phyloP scores from a whole-genome alignment of 2,329 filamentous ascomycete genomes.

The Botrytis aclada region DNA sequence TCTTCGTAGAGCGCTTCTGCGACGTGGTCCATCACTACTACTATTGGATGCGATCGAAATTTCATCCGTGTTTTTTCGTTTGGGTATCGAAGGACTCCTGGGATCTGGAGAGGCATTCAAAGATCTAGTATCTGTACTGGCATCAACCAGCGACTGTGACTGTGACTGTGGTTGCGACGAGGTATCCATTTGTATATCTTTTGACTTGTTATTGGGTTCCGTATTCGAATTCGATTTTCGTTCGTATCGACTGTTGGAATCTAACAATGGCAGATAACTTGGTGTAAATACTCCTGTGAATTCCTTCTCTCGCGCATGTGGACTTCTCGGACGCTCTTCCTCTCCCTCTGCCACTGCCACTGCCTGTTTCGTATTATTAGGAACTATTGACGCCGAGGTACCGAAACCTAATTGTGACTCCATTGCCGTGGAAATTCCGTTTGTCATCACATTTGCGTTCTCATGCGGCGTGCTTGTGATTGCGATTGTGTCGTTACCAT shows the following conservation, averaged over 20 bases:
- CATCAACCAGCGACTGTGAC: conserved; percentile 22
- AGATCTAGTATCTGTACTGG: conserved; percentile 29
- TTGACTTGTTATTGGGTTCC: conserved; percentile 18
- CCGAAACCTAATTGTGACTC: conserved; percentile 6
- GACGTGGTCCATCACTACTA: conserved; percentile 50
- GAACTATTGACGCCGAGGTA: background rate
- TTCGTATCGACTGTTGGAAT: conserved; percentile 39
- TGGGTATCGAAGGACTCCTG: conserved; percentile 29
- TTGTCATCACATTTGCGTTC: conserved; percentile 8
- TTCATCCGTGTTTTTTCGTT: conserved; percentile 37
- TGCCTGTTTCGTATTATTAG: background rate
- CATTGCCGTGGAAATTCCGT: conserved; percentile 1
- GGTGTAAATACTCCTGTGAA: conserved; percentile 63
- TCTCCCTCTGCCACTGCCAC: conserved; percentile 22
- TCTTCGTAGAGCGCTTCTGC: conserved; percentile 57
- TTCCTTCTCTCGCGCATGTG: conserved; percentile 56
- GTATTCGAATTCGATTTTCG: conserved; percentile 15
- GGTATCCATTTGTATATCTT: conserved; percentile 26
- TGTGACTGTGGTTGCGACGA: conserved; percentile 22
- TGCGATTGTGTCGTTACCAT: background rate
- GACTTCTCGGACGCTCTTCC: conserved; percentile 42
- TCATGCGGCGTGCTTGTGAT: background rate
- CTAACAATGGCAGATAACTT: conserved; percentile 59
- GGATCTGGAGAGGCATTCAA: conserved; percentile 29
- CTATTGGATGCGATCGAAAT: conserved; percentile 50